These are phyloP conservation scores for Pistacia vera DNA, from an alignment of 345 rosid species.

Conservation along the genomic window DNA sequence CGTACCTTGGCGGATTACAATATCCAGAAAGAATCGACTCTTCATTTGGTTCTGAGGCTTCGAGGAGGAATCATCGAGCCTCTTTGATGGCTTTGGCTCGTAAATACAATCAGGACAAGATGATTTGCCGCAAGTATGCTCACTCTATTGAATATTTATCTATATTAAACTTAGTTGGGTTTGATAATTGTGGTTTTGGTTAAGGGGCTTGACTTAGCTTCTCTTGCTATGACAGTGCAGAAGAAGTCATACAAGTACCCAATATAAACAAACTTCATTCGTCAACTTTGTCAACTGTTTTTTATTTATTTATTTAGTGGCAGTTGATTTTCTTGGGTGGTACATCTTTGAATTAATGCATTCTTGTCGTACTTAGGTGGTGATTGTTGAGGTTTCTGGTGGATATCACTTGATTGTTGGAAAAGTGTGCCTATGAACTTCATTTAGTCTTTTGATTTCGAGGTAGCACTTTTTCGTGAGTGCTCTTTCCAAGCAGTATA, in stretches of 20 bases:
- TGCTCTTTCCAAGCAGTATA: too few relatives aligned
- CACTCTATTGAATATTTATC: background rate
- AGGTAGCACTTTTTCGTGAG: too few relatives aligned
- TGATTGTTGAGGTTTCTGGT: too few relatives aligned
- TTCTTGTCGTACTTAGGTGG: too few relatives aligned
- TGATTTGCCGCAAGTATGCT: conserved; percentile 90
- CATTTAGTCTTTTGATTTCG: too few relatives aligned
- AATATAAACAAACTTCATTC: conserved; percentile 29
- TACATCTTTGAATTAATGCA: background rate
- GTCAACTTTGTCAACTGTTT: conserved; percentile 51
- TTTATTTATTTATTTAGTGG: background rate
- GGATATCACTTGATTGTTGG: too few relatives aligned
- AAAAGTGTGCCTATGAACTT: too few relatives aligned
- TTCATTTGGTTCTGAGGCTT: conserved; percentile 83
- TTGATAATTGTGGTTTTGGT: background rate
- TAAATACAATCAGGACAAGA: conserved; percentile 87
- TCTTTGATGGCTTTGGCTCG: conserved; percentile 94
- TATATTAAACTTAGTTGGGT: background rate
- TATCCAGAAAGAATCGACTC: conserved; percentile 88
- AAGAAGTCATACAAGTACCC: conserved; percentile 50
- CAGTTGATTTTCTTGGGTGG: conserved; percentile 40
- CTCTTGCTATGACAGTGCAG: conserved; percentile 33
- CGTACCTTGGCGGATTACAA: conserved; percentile 91
- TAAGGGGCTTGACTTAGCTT: conserved; percentile 50
- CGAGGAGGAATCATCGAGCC: conserved; percentile 95